Evolutionary conservation across 106 monocot genomes (phyloP).

Genomic region (Phalaenopsis aphrodite): DNA sequence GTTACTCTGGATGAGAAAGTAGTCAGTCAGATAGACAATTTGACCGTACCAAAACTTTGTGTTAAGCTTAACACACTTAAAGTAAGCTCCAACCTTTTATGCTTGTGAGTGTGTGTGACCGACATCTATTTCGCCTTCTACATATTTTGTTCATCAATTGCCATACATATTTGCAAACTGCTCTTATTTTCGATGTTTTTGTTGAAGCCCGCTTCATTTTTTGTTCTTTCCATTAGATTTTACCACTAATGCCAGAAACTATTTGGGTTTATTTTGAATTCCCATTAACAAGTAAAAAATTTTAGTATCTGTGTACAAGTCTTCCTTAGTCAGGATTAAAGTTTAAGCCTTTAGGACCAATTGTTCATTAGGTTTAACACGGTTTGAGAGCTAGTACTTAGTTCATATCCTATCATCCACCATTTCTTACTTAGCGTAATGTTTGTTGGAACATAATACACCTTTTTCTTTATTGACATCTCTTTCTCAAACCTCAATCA

Average conservation of each 20-base stretch:
- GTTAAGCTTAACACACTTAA: slow-evolving; percentile 66
- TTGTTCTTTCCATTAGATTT: background rate
- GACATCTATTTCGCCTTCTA: background rate
- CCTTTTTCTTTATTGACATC: background rate
- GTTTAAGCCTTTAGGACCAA: background rate
- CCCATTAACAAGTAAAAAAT: background rate
- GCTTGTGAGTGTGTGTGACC: background rate
- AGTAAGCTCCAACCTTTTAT: slow-evolving; percentile 22
- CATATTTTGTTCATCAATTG: background rate
- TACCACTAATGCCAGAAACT: background rate
- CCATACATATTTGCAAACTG: background rate
- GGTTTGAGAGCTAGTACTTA: background rate
- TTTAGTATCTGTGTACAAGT: background rate
- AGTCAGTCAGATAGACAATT: slow-evolving; percentile 22
- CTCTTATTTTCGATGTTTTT: background rate
- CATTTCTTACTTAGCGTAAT: background rate
- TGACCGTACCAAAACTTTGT: slow-evolving; percentile 51
- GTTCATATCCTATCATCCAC: background rate
- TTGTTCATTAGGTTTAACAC: background rate
- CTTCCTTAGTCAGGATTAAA: background rate
- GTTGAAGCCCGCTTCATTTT: background rate
- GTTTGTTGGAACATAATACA: background rate
- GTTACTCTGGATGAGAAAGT: slow-evolving; percentile 27
- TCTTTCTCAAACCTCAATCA: background rate
- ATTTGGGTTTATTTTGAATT: background rate